Evolutionary conservation across 345 rosid genomes (phyloP).

Genomic region (Psidium friedrichsthalianum): DNA sequence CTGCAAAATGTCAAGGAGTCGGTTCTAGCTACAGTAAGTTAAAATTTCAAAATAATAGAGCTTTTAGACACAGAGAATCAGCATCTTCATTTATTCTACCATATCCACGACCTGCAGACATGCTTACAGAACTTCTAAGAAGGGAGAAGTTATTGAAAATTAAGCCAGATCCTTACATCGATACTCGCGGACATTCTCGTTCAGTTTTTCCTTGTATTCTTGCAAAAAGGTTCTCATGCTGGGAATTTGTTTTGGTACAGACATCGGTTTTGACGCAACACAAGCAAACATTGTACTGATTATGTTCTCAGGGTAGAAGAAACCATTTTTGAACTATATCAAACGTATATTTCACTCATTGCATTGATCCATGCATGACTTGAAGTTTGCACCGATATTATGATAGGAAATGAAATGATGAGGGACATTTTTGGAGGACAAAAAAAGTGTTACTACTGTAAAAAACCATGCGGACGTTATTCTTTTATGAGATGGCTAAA

Average conservation of each 20-base stretch:
- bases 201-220: not conserved
- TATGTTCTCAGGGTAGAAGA: constrained; percentile 4
- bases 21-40: not conserved
- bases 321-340: not conserved
- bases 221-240: not conserved
- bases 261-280: not conserved
- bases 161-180: constrained; percentile 6
- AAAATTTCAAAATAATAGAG: not conserved
- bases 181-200: not conserved
- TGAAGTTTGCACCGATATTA: constrained; percentile 1
- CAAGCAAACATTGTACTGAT: not conserved
- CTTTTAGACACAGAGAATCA: not conserved
- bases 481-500: not conserved
- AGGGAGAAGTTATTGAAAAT: constrained; percentile 5
- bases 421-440: constrained; percentile 8
- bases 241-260: not conserved
- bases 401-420: constrained; percentile 2
- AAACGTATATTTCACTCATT: not conserved
- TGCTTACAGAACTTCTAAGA: constrained; percentile 4
- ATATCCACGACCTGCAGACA: not conserved
- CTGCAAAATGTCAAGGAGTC: constrained; percentile 5
- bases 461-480: not conserved
- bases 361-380: not conserved
- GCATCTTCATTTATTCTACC: not conserved
- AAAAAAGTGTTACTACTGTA: constrained; percentile 5